Conservation (phyloP, 108 stramenopile species). For the Asterionellopsis glacialis region DNA sequence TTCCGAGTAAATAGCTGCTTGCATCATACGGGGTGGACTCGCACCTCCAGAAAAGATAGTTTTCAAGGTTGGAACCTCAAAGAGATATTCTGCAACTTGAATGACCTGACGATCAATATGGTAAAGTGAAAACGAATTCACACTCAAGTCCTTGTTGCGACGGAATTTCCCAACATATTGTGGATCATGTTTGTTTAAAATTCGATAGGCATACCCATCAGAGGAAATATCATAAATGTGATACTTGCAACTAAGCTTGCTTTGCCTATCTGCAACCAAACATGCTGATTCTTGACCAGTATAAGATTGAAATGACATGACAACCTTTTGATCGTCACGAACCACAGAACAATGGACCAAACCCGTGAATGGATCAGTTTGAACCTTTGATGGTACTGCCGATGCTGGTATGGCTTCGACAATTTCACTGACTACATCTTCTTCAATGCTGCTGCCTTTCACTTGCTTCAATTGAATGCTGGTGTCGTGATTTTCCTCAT, state of each 20-base stretch:
- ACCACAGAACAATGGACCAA: not conserved
- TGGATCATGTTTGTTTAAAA: not conserved
- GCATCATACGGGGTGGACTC: too few relatives aligned
- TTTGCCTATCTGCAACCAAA: not conserved
- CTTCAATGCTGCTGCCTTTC: too few relatives aligned
- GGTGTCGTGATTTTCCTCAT: too few relatives aligned
- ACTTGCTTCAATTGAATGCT: too few relatives aligned
- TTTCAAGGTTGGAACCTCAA: too few relatives aligned
- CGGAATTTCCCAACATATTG: conserved; percentile 2
- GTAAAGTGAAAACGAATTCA: not conserved
- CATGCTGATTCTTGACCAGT: not conserved
- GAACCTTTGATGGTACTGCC: not conserved
- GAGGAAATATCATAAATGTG: not conserved
- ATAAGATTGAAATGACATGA: not conserved
- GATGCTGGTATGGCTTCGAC: too few relatives aligned
- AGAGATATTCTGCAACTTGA: too few relatives aligned
- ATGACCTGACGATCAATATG: too few relatives aligned
- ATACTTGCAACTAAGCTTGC: not conserved
- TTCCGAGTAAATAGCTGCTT: too few relatives aligned
- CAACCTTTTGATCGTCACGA: not conserved
- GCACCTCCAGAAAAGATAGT: too few relatives aligned
- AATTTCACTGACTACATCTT: too few relatives aligned
- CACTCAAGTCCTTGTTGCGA: not conserved
- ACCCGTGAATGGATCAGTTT: not conserved
- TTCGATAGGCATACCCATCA: not conserved